Conservation (phyloP, 2,329 filamentous ascomycete species). For the Arthrobotrys musiformis region DNA sequence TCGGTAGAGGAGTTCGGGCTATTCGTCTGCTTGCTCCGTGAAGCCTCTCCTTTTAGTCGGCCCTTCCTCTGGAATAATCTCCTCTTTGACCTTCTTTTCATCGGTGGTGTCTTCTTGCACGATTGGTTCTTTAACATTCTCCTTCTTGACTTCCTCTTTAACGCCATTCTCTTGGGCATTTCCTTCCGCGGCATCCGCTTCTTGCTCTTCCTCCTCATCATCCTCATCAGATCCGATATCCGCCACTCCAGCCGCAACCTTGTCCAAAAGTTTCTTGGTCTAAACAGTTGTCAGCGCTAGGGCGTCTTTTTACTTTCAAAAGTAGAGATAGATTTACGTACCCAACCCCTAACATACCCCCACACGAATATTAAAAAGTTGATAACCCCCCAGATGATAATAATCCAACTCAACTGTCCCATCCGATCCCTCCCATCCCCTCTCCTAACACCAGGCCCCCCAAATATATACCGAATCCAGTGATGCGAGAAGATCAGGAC, state of each 20-base stretch:
- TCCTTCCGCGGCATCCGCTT: background rate
- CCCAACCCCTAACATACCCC: slow-evolving; percentile 81
- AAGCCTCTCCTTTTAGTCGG: background rate
- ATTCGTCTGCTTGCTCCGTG: background rate
- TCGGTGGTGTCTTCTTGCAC: too few relatives aligned
- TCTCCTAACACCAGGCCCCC: slow-evolving; percentile 70
- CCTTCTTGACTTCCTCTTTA: slow-evolving; percentile 18
- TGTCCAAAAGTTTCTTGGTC: slow-evolving; percentile 47
- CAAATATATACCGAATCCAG: slow-evolving; percentile 80
- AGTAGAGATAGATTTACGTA: slow-evolving; percentile 63
- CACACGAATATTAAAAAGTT: slow-evolving; percentile 83
- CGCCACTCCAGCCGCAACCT: slow-evolving; percentile 44
- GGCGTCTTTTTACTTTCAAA: background rate
- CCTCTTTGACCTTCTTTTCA: background rate
- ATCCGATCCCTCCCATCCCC: slow-evolving; percentile 78
- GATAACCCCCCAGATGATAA: slow-evolving; percentile 80
- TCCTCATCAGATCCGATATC: slow-evolving; percentile 47
- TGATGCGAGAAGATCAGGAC: slow-evolving; percentile 76
- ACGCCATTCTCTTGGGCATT: background rate
- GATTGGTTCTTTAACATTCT: slow-evolving; percentile 12
- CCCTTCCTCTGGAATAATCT: background rate
- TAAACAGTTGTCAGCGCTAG: slow-evolving; percentile 15
- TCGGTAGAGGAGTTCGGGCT: background rate
- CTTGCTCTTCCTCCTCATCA: slow-evolving; percentile 40
- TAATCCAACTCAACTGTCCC: slow-evolving; percentile 80